Conservation (phyloP, 2,329 filamentous ascomycete species). For the Spiromastix sp. region DNA sequence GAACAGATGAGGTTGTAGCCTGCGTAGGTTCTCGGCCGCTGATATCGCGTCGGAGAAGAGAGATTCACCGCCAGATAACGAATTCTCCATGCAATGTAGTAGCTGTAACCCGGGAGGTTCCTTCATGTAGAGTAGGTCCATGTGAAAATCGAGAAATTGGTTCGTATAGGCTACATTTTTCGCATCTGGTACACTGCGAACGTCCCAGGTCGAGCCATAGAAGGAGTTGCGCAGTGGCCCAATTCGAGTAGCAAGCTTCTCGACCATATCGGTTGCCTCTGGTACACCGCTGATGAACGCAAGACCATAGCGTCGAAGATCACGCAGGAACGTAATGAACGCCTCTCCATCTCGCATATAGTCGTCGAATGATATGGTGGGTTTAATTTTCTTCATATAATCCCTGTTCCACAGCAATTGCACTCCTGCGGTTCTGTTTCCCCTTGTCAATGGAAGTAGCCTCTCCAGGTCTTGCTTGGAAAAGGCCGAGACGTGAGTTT, state of each 20-base stretch:
- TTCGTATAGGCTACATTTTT: conserved; percentile 90
- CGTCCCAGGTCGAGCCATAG: conserved; percentile 86
- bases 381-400: conserved; percentile 33
- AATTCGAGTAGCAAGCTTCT: conserved; percentile 59
- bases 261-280: conserved; percentile 53
- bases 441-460: conserved; percentile 1
- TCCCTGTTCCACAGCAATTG: conserved; percentile 25
- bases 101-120: conserved; percentile 75
- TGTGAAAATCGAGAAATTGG: conserved; percentile 74
- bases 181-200: conserved; percentile 67
- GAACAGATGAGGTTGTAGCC: conserved; percentile 9
- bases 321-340: conserved; percentile 52
- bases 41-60: conserved; percentile 70
- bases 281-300: conserved; percentile 70
- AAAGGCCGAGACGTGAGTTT: conserved; percentile 32
- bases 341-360: conserved; percentile 54
- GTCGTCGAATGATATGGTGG: conserved; percentile 55
- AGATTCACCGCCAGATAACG: conserved; percentile 68
- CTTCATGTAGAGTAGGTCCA: conserved; percentile 81
- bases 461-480: conserved; percentile 11
- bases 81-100: conserved; percentile 79
- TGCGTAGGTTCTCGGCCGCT: conserved; percentile 37
- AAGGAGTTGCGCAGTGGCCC: conserved; percentile 77
- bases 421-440: conserved; percentile 11
- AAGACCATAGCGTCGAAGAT: conserved; percentile 58